phyloP scores from a whole-genome alignment of 352 stramenopile genomes.

The Elongisporangium undulatum region DNA sequence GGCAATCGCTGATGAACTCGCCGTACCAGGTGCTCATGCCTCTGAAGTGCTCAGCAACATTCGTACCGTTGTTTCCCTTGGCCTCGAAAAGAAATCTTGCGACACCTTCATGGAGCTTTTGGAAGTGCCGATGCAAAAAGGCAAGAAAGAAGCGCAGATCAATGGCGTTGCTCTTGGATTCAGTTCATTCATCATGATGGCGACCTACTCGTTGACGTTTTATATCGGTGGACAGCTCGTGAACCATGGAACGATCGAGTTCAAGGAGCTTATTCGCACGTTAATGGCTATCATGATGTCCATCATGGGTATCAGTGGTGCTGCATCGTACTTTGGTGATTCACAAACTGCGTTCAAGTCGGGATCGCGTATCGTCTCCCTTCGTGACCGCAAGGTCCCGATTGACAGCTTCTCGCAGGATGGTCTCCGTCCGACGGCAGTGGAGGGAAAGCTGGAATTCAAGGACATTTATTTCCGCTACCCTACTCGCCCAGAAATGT shows the following conservation, averaged over 20 bases:
- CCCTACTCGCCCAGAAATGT: constrained; percentile 49
- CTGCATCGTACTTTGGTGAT: constrained; percentile 23
- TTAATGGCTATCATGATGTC: constrained; percentile 59
- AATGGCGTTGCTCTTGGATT: constrained; percentile 58
- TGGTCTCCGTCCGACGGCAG: constrained; percentile 7
- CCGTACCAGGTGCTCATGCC: constrained; percentile 30
- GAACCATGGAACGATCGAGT: constrained; percentile 25
- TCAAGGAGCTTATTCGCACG: constrained; percentile 43
- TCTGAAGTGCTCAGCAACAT: constrained; percentile 48
- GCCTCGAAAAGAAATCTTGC: constrained; percentile 24
- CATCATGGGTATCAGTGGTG: constrained; percentile 23
- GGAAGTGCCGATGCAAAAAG: constrained; percentile 19
- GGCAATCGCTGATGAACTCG: constrained; percentile 19
- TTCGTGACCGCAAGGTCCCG: constrained; percentile 22
- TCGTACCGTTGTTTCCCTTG: constrained; percentile 37
- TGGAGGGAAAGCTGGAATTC: constrained; percentile 48
- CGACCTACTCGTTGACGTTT: constrained; percentile 51
- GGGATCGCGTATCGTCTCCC: constrained; percentile 26
- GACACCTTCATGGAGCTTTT: constrained; percentile 19
- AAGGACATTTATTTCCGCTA: constrained; percentile 74
- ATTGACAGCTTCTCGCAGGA: constrained; percentile 37
- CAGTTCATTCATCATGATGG: constrained; percentile 59
- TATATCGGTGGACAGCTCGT: constrained; percentile 59
- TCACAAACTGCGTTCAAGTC: constrained; percentile 71
- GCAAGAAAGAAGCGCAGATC: constrained; percentile 25